A percentile compares a stretch with the other conserved stretches of the same genome.
phyloP scores from a whole-genome alignment of 2,329 filamentous ascomycete species.

The Cordyceps cicadae region DNA sequence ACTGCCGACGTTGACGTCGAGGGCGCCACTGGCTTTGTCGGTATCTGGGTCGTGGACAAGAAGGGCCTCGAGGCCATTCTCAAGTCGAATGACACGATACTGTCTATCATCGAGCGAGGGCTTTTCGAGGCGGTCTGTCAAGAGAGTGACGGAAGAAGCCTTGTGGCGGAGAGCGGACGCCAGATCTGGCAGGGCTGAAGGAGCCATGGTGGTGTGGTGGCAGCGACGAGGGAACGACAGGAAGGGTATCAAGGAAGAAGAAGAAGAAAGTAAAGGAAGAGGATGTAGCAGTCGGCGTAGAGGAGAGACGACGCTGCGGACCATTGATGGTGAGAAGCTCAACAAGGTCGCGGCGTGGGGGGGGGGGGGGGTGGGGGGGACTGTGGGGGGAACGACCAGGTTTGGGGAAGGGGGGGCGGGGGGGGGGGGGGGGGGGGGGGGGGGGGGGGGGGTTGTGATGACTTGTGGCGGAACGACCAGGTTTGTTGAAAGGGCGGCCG shows the following conservation, averaged over 20 bases:
- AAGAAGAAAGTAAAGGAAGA: not conserved
- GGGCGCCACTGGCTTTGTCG: slow-evolving; percentile 90
- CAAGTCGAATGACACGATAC: slow-evolving; percentile 78
- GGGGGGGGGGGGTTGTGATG: not conserved
- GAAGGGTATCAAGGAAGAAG: not conserved
- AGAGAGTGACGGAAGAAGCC: slow-evolving; percentile 25
- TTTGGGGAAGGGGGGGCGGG: not conserved
- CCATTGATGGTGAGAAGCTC: slow-evolving; percentile 5
- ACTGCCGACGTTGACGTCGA: slow-evolving; percentile 93
- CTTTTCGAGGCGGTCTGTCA: slow-evolving; percentile 71
- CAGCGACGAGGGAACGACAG: not conserved
- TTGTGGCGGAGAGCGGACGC: slow-evolving; percentile 18
- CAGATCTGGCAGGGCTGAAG: slow-evolving; percentile 24
- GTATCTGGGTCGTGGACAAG: slow-evolving; percentile 91
- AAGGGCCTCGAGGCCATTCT: slow-evolving; percentile 82
- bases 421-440: not conserved
- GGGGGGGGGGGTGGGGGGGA: not conserved
- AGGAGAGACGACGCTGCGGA: slow-evolving; percentile 2
- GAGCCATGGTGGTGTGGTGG: not conserved
- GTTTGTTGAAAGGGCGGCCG: not conserved
- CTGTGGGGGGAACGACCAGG: not conserved
- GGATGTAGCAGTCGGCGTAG: slow-evolving; percentile 1
- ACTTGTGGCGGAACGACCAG: not conserved
- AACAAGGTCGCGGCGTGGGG: not conserved
- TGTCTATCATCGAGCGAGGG: slow-evolving; percentile 76